These are phyloP conservation scores for Lactifluus hygrophoroides DNA, from an alignment of 768 basidiomycete genomes.

Conservation along the genomic window DNA sequence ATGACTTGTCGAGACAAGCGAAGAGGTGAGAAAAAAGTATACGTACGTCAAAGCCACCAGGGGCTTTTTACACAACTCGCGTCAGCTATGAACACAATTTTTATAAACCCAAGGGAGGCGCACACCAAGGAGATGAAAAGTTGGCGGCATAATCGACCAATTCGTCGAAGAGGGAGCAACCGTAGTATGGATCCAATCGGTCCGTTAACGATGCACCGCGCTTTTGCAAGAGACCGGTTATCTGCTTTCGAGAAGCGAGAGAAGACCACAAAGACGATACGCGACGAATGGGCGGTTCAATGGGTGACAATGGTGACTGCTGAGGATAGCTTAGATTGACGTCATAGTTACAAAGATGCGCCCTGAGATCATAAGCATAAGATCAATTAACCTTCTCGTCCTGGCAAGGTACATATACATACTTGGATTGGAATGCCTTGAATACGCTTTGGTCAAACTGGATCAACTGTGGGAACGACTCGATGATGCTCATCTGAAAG, in stretches of 20 bases:
- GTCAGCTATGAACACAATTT: background rate
- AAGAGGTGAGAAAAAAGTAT: background rate
- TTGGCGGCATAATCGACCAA: conserved; percentile 67
- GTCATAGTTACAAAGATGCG: conserved; percentile 54
- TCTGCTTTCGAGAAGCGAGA: conserved; percentile 23
- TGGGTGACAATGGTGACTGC: conserved; percentile 38
- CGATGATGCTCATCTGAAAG: conserved; percentile 43
- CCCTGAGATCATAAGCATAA: conserved; percentile 29
- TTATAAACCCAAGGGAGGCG: conserved; percentile 8
- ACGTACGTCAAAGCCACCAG: conserved; percentile 13
- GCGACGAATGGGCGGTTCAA: conserved; percentile 18
- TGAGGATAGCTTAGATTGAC: conserved; percentile 66
- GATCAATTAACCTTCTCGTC: background rate
- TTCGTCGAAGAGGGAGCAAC: conserved; percentile 53
- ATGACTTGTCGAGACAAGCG: background rate
- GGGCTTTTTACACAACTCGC: background rate
- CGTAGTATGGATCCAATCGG: conserved; percentile 28
- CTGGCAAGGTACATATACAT: conserved; percentile 23
- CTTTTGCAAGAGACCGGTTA: conserved; percentile 28
- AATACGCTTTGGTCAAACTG: conserved; percentile 60
- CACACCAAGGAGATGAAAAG: conserved; percentile 55
- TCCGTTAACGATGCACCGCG: conserved; percentile 25
- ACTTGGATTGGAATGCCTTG: conserved; percentile 64
- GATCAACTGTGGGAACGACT: conserved; percentile 72
- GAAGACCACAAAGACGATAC: conserved; percentile 13